phyloP scores from a whole-genome alignment of 768 basidiomycete genomes.

The Gymnopilus dilepis region DNA sequence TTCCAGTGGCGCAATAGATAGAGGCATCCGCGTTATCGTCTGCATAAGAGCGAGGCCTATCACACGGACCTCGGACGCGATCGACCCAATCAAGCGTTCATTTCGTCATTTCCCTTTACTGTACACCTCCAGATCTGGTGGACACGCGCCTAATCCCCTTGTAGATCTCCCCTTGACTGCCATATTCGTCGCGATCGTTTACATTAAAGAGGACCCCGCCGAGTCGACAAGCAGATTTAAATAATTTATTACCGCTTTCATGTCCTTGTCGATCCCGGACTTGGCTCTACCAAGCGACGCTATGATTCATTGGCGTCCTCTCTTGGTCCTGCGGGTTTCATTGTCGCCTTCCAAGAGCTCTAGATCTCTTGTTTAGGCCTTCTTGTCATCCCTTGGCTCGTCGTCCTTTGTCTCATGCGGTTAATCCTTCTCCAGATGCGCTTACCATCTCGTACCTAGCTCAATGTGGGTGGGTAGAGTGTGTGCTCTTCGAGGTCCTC shows the following conservation, averaged over 20 bases:
- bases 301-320: background rate
- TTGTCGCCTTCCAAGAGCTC: background rate
- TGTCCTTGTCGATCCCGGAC: background rate
- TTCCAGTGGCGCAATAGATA: background rate
- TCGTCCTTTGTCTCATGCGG: background rate
- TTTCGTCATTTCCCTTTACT: slow-evolving; percentile 3
- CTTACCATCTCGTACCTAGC: background rate
- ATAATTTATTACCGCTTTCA: background rate
- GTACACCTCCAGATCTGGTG: no score
- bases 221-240: background rate
- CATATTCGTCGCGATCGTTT: background rate
- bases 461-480: no score
- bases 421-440: background rate
- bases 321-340: background rate
- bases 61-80: background rate
- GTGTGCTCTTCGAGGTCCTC: no score
- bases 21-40: no score
- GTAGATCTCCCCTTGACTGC: background rate
- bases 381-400: no score
- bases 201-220: background rate
- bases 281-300: background rate
- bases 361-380: background rate
- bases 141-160: no score
- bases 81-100: slow-evolving; percentile 2
- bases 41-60: background rate